These are phyloP conservation scores for Aspergillus homomorphus DNA, from an alignment of 495 filamentous ascomycete species.

Conservation along the genomic window DNA sequence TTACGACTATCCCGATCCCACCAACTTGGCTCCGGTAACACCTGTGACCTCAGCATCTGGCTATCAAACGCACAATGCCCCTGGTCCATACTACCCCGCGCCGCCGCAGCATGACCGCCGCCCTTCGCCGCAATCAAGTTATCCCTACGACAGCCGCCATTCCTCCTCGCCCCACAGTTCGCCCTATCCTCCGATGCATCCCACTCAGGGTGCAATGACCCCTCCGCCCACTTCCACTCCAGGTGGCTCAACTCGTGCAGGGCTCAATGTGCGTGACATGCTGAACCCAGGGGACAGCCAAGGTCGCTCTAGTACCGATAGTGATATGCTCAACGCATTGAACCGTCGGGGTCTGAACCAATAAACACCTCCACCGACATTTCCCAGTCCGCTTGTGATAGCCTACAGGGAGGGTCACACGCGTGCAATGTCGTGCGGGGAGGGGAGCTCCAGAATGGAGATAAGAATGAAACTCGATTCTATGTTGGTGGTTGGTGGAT, in stretches of 20 bases:
- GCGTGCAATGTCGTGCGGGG: conserved; percentile 4
- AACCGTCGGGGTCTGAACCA: conserved; percentile 43
- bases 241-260: conserved; percentile 38
- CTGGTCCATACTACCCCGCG: conserved; percentile 47
- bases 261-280: conserved; percentile 54
- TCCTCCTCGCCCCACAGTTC: conserved; percentile 51
- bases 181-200: conserved; percentile 44
- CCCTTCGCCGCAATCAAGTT: conserved; percentile 47
- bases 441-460: conserved; percentile 6
- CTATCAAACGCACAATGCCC: conserved; percentile 45
- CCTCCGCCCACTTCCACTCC: conserved; percentile 42
- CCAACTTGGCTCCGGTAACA: conserved; percentile 52
- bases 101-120: conserved; percentile 46
- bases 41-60: conserved; percentile 47
- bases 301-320: conserved; percentile 53
- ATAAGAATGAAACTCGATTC: background rate
- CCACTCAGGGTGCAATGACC: conserved; percentile 33
- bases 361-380: conserved; percentile 3
- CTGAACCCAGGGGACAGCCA: conserved; percentile 44
- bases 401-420: background rate
- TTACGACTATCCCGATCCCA: conserved; percentile 55
- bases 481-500: conserved; percentile 6
- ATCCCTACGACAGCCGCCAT: conserved; percentile 47
- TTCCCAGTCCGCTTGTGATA: background rate
- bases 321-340: conserved; percentile 55